Base-by-base conservation (phyloP, 2,329 filamentous ascomycete species). In the Aspergillus aculeatinus region DNA sequence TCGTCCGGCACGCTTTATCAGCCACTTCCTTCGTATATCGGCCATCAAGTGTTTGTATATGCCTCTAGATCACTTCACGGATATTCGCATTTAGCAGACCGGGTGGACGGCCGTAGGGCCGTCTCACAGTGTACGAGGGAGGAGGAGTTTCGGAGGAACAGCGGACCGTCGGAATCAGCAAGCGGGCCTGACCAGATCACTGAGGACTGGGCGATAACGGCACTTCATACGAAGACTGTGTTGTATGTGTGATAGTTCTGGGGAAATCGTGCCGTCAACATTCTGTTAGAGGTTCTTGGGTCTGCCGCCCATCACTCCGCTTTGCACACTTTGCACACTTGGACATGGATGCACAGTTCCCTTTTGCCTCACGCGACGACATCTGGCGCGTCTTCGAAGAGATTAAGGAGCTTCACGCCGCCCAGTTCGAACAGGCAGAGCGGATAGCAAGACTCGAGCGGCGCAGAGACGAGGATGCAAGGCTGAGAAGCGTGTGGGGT, bases 401-500 rank as follows among this genome's bases (percentile, higher is more conserved):
- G 64, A 79, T 89, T 70, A 83, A 83, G 66, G 82, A 85, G 60
- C 76, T 89, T 42, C 85, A 86, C 67, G 80, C 84, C 65, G 79
- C 81, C 19, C 86, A 88, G 71, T 77, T 81, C 55, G 85, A 87
- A 63, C 85, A 88, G 72, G 77, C 81, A 49, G 85, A 88, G 66
- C 82, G 86, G 59, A 80, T 89, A 63, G 77, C 83, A 59, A 81
- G 84, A 60, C 73, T 89, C 61, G 87, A 89, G 72, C 81, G 85
- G 60, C 82, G 83, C 62, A 83, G 83, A 60, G 85, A 88, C 65
- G 85, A 88, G 66, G 85, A 88, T 76, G 82, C 82, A 58, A 80
- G 83, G 65, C 76, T 87, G 76, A 96, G 94, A 77, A 96, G 90
- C 62, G 90, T 96, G 59, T 99, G 95, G 95, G 86, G 86, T 52